Base-by-base conservation (phyloP, 371 early-diverging fungal species). In the Mortierella sp. region DNA sequence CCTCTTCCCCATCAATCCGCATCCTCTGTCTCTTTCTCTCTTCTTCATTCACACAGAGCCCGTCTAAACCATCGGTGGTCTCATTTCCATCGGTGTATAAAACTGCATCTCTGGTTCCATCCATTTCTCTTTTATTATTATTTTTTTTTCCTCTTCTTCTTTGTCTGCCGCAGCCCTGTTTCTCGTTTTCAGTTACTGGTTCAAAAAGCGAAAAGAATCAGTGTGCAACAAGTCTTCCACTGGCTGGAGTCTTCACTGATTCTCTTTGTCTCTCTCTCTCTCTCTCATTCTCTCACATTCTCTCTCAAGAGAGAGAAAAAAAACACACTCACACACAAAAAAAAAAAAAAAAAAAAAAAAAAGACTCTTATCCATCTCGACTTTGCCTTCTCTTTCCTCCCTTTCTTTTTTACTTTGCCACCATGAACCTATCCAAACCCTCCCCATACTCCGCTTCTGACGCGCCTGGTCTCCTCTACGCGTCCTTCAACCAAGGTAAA, bases 401-500 rank as follows among this genome's bases (percentile, higher is more conserved):
- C 53, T 30, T n/a, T 2, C 50, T 16, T 14, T 14, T 50, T 14
- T n/a, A 14, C 50, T n/a, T 44, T 47, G 15, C 53, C 44, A 48
- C 43, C 57, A 90, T 91, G 91, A 89, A 91, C 68, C 75, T 91
- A 30, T 84, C 89, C 50, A 85, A 84, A 55, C 75, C 82, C 25
- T 82, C 82, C 4, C 76, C 85, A 15, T 80, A 85, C 30, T 82
- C 88, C 16, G 82, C 85, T 15, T 79, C 85, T 28, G 87, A 89
- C 71, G 87, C 86, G 26, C 87, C 87, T 26, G 88, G 89, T 1
- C 75, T 90, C 29, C 77, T 90, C 43, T 92, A 88, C 74, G 88
- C 88, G 61, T 87, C 88, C 30, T 92, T 90, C 63, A 92, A 92
- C 70, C 92, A 92, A 59, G 82, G 67, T 72, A 44, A 23, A 21